phyloP scores from a whole-genome alignment of 768 basidiomycete genomes.

The Mycena rebaudengoi region DNA sequence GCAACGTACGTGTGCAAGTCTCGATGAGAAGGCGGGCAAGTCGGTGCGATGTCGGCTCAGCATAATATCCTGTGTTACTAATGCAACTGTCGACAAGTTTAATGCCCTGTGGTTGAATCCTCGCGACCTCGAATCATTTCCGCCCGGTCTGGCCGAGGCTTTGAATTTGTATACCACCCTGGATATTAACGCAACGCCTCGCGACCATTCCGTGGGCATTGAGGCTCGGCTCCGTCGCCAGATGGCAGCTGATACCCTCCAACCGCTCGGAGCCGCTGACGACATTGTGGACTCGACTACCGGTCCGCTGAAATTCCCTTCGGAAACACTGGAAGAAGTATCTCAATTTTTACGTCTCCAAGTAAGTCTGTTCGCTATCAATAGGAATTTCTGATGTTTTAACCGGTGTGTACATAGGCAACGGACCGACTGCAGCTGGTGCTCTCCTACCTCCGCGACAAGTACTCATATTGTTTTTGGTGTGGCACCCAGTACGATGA shows the following conservation, averaged over 20 bases:
- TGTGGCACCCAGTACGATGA: slow-evolving; percentile 81
- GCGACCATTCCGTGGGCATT: slow-evolving; percentile 30
- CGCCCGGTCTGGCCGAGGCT: slow-evolving; percentile 68
- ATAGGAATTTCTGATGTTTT: slow-evolving; percentile 21
- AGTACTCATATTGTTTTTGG: slow-evolving; percentile 87
- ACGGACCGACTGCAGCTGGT: slow-evolving; percentile 73
- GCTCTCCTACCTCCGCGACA: slow-evolving; percentile 75
- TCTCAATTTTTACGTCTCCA: slow-evolving; percentile 71
- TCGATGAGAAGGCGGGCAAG: slow-evolving; percentile 80
- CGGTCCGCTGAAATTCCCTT: slow-evolving; percentile 49
- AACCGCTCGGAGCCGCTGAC: slow-evolving; percentile 55
- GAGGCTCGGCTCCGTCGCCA: slow-evolving; percentile 70
- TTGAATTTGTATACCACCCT: slow-evolving; percentile 51
- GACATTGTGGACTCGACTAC: slow-evolving; percentile 33
- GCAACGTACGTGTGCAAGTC: slow-evolving; percentile 74
- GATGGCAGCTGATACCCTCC: slow-evolving; percentile 80
- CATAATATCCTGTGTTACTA: neutral
- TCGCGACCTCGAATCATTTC: slow-evolving; percentile 68
- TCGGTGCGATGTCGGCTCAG: slow-evolving; percentile 51
- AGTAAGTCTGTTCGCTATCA: slow-evolving; percentile 47
- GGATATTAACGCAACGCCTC: slow-evolving; percentile 29
- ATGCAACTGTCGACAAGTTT: slow-evolving; percentile 59
- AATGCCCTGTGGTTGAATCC: slow-evolving; percentile 85
- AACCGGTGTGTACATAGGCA: slow-evolving; percentile 54
- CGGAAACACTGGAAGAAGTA: slow-evolving; percentile 72